phyloP scores from a whole-genome alignment of 495 filamentous ascomycete genomes.

The Pyrenopolyporus hunteri region DNA sequence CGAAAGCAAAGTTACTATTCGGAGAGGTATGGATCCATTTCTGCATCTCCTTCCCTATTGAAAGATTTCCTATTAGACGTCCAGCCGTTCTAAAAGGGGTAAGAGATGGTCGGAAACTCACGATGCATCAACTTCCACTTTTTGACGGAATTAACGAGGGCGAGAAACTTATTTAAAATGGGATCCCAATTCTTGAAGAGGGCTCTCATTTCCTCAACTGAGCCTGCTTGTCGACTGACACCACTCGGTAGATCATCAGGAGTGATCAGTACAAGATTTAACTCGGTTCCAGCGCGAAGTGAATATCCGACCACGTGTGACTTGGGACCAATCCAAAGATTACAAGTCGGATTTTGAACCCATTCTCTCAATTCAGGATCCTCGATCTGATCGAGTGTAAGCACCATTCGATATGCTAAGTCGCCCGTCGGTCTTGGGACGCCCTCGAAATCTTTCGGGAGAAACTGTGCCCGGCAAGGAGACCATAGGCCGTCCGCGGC shows the following conservation, averaged over 20 bases:
- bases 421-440: slow-evolving; percentile 58
- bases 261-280: slow-evolving; percentile 60
- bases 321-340: slow-evolving; percentile 69
- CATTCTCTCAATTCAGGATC: slow-evolving; percentile 53
- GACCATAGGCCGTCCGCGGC: slow-evolving; percentile 63
- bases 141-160: slow-evolving; percentile 34
- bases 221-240: slow-evolving; percentile 46
- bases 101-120: slow-evolving; percentile 21
- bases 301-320: slow-evolving; percentile 62
- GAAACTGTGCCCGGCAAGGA: slow-evolving; percentile 47
- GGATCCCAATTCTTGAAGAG: slow-evolving; percentile 59
- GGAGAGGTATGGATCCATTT: slow-evolving; percentile 34
- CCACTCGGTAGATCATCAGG: slow-evolving; percentile 54
- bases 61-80: slow-evolving; percentile 4
- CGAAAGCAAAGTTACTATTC: slow-evolving; percentile 33
- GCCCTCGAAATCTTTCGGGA: slow-evolving; percentile 45
- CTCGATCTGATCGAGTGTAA: slow-evolving; percentile 51
- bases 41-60: slow-evolving; percentile 38
- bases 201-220: slow-evolving; percentile 51
- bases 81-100: not conserved
- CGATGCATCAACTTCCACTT: slow-evolving; percentile 48
- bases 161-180: slow-evolving; percentile 39
- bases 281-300: slow-evolving; percentile 54
- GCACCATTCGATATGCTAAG: slow-evolving; percentile 59
- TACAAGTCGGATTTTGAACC: slow-evolving; percentile 58